phyloP scores from a whole-genome alignment of 257 asterid genomes.

The Solanum neorickii region DNA sequence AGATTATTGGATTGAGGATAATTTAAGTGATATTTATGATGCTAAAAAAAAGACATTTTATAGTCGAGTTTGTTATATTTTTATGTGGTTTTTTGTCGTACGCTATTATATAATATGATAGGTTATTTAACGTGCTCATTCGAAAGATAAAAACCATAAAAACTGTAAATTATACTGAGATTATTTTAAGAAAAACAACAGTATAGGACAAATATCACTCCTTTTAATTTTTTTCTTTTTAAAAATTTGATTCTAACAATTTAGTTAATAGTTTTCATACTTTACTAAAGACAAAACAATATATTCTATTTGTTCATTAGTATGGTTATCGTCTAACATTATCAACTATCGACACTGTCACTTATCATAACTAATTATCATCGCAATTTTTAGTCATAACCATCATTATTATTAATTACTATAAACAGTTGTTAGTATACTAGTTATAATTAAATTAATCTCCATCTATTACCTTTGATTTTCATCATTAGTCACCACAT shows the following conservation, averaged over 20 bases:
- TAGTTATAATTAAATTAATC: no score
- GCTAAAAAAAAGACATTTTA: not conserved
- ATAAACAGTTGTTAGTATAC: no score
- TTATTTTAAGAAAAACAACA: no score
- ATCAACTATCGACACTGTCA: not conserved
- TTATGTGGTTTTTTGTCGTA: fast-evolving
- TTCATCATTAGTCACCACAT: no score
- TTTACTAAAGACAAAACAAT: not conserved
- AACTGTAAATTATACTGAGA: fast-evolving
- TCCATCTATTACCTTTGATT: no score
- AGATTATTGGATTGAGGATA: not conserved
- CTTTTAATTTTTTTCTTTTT: not conserved
- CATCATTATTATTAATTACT: no score
- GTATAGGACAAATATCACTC: not conserved
- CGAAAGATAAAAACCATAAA: no score
- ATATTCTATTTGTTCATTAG: fast-evolving
- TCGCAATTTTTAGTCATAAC: not conserved
- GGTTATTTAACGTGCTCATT: no score
- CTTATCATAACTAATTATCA: not conserved
- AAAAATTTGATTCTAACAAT: not conserved
- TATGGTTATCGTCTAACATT: not conserved
- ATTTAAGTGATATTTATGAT: not conserved
- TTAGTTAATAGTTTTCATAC: not conserved
- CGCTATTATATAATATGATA: no score
- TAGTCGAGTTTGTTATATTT: not conserved